Percentiles rank a stretch among this genome's conserved stretches.
phyloP scores from a whole-genome alignment of 371 early-diverging fungal genomes.

The Umbelopsis sp. region DNA sequence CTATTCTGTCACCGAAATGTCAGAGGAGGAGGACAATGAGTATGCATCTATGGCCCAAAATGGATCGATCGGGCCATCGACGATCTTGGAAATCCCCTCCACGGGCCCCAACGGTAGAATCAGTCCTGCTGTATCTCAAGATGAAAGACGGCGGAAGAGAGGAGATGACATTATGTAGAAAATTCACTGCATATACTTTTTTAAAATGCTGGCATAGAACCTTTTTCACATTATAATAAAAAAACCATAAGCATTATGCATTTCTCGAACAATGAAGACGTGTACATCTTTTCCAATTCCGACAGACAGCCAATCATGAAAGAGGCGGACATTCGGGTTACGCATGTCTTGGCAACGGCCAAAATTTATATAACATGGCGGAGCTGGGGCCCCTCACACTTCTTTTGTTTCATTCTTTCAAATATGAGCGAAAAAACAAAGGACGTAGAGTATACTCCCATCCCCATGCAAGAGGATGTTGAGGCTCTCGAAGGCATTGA shows the following conservation, averaged over 20 bases:
- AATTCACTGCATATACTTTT: no score
- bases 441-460: slow-evolving; percentile 17
- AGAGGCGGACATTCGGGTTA: neutral
- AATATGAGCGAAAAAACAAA: slow-evolving; percentile 26
- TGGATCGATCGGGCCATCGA: neutral
- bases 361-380: neutral
- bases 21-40: neutral
- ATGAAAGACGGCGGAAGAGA: neutral
- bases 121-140: neutral
- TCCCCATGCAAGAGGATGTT: slow-evolving; percentile 17
- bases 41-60: neutral
- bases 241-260: neutral
- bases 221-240: no score
- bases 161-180: neutral
- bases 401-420: slow-evolving; percentile 13
- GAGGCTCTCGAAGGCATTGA: slow-evolving; percentile 3
- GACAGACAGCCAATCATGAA: no score
- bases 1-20: neutral
- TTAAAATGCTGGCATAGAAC: neutral
- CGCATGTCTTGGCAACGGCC: neutral
- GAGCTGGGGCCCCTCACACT: slow-evolving; percentile 2
- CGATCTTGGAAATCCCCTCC: neutral
- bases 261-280: neutral
- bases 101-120: neutral
- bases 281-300: slow-evolving; percentile 2